phyloP scores from a whole-genome alignment of 768 basidiomycete species.

The Chalciporus piperatus region DNA sequence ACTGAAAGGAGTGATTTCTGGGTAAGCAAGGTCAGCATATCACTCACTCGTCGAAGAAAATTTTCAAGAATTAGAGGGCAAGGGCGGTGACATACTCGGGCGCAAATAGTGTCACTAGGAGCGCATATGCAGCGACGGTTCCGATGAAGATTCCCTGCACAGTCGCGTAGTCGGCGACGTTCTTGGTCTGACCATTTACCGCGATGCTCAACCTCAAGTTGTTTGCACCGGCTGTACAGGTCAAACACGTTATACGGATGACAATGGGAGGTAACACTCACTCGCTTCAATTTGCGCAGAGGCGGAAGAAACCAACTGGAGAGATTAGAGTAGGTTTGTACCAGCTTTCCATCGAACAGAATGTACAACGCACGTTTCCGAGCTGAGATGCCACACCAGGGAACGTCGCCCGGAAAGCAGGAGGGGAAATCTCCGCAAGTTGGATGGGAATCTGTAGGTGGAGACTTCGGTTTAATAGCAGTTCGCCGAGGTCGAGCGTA shows the following conservation, averaged over 20 bases:
- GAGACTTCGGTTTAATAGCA: background rate
- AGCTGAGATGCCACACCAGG: slow-evolving; percentile 84
- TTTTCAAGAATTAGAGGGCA: background rate
- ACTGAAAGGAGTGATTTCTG: slow-evolving; percentile 73
- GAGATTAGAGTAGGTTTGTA: background rate
- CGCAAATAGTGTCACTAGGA: slow-evolving; percentile 75
- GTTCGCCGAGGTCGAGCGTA: background rate
- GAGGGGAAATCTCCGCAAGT: slow-evolving; percentile 80
- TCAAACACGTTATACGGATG: background rate
- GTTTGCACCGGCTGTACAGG: slow-evolving; percentile 51
- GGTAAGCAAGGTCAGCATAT: background rate
- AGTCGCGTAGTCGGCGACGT: slow-evolving; percentile 64
- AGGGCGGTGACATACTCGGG: slow-evolving; percentile 53
- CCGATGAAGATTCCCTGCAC: slow-evolving; percentile 92
- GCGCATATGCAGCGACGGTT: slow-evolving; percentile 69
- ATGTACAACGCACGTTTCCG: slow-evolving; percentile 51
- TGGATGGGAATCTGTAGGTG: slow-evolving; percentile 63
- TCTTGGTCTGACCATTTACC: slow-evolving; percentile 34
- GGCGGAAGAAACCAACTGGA: slow-evolving; percentile 63
- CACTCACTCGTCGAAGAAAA: background rate
- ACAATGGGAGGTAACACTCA: slow-evolving; percentile 3
- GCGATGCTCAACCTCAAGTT: slow-evolving; percentile 50
- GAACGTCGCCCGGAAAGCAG: slow-evolving; percentile 86
- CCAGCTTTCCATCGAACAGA: background rate
- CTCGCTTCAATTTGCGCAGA: slow-evolving; percentile 52